Base-by-base conservation (phyloP, 1,139 yeast genomes). In the Magnusiomyces paraingens region DNA sequence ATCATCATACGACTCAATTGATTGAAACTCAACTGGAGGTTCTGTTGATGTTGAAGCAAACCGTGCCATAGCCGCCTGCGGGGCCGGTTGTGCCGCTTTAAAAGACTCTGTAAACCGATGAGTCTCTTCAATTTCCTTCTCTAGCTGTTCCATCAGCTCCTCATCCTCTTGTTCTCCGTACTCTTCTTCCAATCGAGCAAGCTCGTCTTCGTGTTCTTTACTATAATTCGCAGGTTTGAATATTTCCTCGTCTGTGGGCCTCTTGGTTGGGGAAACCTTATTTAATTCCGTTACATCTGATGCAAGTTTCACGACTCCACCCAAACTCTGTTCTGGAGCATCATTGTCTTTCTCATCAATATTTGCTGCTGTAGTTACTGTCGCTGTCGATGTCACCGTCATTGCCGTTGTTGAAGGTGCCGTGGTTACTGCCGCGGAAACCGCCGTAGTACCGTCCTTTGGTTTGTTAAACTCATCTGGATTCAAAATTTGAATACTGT, bases 111-210 rank as follows among this genome's bases (percentile, higher is more conserved):
- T 81, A 62, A 93, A 86, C 17, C 78, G 70, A 53, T 80, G 83
- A 65, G 86, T 88, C 53, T 87, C 95, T 39, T 73, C 75, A 52
- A 82, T 86, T 66, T 93, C 99, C 49, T 78, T 77, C 47, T 75
- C 74, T 57, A 91, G 69, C 60, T 83, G 86, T 44, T 80, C 76
- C 2, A 78, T 74, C 1, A 89, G 69, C 15, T 80, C 78, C 35
- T 81, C 82, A 55, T 88, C 95, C 56, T 91, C 96, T 36, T 82
- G 84, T 55, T 86, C 90, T 26, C 83, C 86, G 66, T 81, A 87
- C 38, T 56, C 58, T 14, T 62, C 67, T 26, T 70, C 73, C 40
- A 60, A 63, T 12, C 63, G 63, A 1, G 72, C 72, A 29, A 67
- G 56, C 45, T 59, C 64, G 35, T 59, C 58, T 2, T 59, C 62